Base-by-base conservation (phyloP, 1,284 basidiomycete genomes). In the Dichomitus squalens region DNA sequence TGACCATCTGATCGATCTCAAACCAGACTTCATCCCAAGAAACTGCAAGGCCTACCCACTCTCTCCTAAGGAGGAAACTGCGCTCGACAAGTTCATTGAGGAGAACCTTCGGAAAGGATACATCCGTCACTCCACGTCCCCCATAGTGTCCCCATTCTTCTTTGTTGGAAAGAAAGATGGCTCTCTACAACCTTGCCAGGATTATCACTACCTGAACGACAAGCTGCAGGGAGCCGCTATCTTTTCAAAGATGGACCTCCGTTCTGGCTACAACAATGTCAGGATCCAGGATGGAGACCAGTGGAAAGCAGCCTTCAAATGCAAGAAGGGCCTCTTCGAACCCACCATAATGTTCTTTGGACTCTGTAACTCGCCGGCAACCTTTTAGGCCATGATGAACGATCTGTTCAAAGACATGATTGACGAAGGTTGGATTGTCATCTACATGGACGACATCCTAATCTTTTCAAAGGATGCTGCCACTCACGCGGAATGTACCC, bases 281-380 rank as follows among this genome's bases (percentile, higher is more conserved):
- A n/a, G n/a, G n/a, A n/a, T n/a, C n/a, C n/a, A n/a, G 23, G 31
- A 50, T 9, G 55, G 55, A 2, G 49, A 56, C 29, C 9, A 56
- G 48, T 43, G 41, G 43, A 55, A 55, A 27, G 54, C 54, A 11
- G 54, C 48, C 1, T 55, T 55, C 33, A 35, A 20, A 16, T 44
- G 40, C 21, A 27, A 44, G 16, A n/a, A 33, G 18, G 54, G 54
- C 36, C 41, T 55, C 2, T 55, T 44, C n/a, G 48, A 50, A 18
- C 54, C 48, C n/a, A 43, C 21, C 5, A 48, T 55, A 2, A 50
- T 55, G 54, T 55, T 55, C 40, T 55, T 55, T 25, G 54, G 54
- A 2, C 23, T 55, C 3, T 27, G 8, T 7, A 51, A 79, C 58
- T 48, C 46, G 6, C 36, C 34, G 2, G 14, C n/a, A 4, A 50